Percentiles rank a stretch among this genome's conserved stretches.
Evolutionary conservation across 257 asterid genomes (phyloP).

Genomic region (Hygrophila difformis): DNA sequence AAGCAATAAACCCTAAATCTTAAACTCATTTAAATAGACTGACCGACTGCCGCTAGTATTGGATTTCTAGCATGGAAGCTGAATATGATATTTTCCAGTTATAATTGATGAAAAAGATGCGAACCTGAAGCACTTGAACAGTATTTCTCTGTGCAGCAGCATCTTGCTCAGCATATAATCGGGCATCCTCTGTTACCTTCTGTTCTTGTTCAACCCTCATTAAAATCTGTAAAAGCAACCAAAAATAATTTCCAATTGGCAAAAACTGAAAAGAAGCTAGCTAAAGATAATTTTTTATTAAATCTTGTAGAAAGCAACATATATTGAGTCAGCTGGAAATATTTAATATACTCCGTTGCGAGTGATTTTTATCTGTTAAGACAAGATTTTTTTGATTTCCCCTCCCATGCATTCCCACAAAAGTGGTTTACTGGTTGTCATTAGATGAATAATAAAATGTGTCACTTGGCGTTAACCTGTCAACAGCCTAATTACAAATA

Average conservation of each 20-base stretch:
- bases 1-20: no score
- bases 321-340: not conserved
- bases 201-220: slow-evolving; percentile 99
- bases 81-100: not conserved
- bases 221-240: slow-evolving; percentile 40
- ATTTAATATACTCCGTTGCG: not conserved
- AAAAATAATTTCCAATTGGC: not conserved
- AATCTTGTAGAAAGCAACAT: no score
- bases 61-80: not conserved
- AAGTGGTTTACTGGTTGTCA: not conserved
- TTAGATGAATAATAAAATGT: no score
- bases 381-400: no score
- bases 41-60: not conserved
- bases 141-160: slow-evolving; percentile 93
- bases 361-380: not conserved
- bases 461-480: not conserved
- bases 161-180: slow-evolving; percentile 93
- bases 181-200: slow-evolving; percentile 96
- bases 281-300: not conserved
- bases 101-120: not conserved
- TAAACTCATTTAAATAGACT: no score
- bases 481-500: no score
- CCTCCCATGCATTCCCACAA: not conserved
- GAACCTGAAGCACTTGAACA: slow-evolving; percentile 87
- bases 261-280: not conserved